Evolutionary conservation across 2,329 filamentous ascomycete species (phyloP).

Genomic region (Aspergillus floridensis): DNA sequence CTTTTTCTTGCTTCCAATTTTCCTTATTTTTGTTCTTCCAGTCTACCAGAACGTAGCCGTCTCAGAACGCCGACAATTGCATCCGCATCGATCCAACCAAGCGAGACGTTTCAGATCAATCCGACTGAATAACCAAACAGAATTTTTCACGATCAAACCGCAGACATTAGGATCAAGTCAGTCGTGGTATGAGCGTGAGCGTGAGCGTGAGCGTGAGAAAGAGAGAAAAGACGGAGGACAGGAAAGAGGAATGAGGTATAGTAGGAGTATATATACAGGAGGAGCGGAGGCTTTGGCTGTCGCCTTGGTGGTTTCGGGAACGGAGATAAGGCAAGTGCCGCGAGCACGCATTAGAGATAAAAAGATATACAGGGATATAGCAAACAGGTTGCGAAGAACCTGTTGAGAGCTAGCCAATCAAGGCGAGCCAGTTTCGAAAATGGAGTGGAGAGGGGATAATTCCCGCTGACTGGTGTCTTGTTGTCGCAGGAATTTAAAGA

Average conservation of each 20-base stretch:
- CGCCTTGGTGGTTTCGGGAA: slow-evolving; percentile 2
- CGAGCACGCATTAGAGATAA: slow-evolving; percentile 17
- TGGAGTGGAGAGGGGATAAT: slow-evolving; percentile 5
- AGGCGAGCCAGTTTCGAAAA: slow-evolving; percentile 1
- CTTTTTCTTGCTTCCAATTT: not conserved
- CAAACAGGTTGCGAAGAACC: not conserved
- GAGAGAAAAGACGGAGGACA: not conserved
- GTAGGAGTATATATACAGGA: slow-evolving; percentile 20
- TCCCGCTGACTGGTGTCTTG: not conserved
- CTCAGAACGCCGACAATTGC: slow-evolving; percentile 1
- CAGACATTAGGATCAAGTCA: slow-evolving; percentile 16
- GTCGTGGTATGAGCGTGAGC: slow-evolving; percentile 3
- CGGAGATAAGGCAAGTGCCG: slow-evolving; percentile 1
- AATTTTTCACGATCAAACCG: slow-evolving; percentile 19
- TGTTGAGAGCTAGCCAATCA: not conserved
- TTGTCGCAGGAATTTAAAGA: slow-evolving; percentile 50
- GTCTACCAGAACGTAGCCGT: not conserved
- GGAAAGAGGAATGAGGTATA: not conserved
- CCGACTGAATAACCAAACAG: slow-evolving; percentile 3
- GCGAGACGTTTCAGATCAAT: not conserved
- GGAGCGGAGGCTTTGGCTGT: slow-evolving; percentile 2
- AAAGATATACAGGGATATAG: slow-evolving; percentile 18
- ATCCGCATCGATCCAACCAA: not conserved
- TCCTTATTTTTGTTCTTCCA: slow-evolving; percentile 3
- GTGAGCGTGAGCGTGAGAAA: not conserved